Conservation (phyloP, 371 early-diverging fungal species). For the Syncephalastrum contaminatum region DNA sequence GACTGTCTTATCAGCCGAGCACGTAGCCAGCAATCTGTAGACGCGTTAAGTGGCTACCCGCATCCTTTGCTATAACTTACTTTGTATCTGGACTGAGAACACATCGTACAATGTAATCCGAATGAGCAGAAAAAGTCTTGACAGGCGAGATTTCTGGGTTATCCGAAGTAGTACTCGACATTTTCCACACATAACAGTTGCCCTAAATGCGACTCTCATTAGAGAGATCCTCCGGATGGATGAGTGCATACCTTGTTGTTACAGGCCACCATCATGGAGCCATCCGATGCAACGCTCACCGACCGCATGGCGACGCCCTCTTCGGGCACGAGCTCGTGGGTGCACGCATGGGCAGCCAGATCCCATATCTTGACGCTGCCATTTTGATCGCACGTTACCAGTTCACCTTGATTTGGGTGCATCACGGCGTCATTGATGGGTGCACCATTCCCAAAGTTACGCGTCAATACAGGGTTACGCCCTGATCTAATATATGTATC, state of each 20-base stretch:
- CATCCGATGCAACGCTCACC: slow-evolving; percentile 90
- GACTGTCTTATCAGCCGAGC: slow-evolving; percentile 84
- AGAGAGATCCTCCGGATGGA: neutral
- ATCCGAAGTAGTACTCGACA: slow-evolving; percentile 55
- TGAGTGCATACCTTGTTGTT: slow-evolving; percentile 74
- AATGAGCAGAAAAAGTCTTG: slow-evolving; percentile 76
- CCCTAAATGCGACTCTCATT: slow-evolving; percentile 43
- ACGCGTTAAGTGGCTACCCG: neutral
- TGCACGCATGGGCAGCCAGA: slow-evolving; percentile 85
- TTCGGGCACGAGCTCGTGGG: slow-evolving; percentile 86
- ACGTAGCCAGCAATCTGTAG: slow-evolving; percentile 74
- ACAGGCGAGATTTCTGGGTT: slow-evolving; percentile 71
- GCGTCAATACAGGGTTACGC: slow-evolving; percentile 70
- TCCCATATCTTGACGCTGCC: slow-evolving; percentile 94
- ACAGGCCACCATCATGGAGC: slow-evolving; percentile 85
- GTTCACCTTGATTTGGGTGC: slow-evolving; percentile 93
- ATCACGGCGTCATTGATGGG: slow-evolving; percentile 94
- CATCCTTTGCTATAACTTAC: too few relatives aligned
- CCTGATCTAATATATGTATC: slow-evolving; percentile 13
- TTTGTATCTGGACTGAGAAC: slow-evolving; percentile 83
- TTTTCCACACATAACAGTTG: slow-evolving; percentile 84
- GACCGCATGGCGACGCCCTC: slow-evolving; percentile 88
- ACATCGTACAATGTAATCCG: slow-evolving; percentile 79
- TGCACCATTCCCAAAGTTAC: slow-evolving; percentile 85
- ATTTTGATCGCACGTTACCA: slow-evolving; percentile 93